Percentiles rank a stretch among this genome's conserved stretches.
phyloP scores from a whole-genome alignment of 768 basidiomycete genomes.

The Termitomyces sp. region DNA sequence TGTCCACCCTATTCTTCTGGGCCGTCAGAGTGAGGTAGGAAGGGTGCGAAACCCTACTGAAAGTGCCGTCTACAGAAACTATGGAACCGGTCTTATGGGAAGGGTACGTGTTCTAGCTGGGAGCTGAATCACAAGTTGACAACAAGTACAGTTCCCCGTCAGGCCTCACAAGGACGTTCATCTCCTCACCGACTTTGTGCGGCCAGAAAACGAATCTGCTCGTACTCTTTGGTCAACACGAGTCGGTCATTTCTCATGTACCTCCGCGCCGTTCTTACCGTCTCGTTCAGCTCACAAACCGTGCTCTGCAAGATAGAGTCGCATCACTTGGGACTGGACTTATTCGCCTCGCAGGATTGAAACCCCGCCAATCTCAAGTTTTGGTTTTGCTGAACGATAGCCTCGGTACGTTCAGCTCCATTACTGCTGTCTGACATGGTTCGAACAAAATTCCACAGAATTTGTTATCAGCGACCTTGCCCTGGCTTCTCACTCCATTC shows the following conservation, averaged over 20 bases:
- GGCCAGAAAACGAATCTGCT: slow-evolving; percentile 56
- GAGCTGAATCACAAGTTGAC: background rate
- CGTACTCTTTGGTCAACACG: slow-evolving; percentile 79
- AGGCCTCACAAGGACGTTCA: slow-evolving; percentile 69
- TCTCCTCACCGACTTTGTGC: slow-evolving; percentile 60
- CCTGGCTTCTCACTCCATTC: slow-evolving; percentile 62
- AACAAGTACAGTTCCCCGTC: slow-evolving; percentile 54
- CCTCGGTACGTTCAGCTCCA: slow-evolving; percentile 43
- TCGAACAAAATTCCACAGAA: slow-evolving; percentile 33
- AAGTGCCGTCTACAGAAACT: slow-evolving; percentile 88
- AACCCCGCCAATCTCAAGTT: slow-evolving; percentile 58
- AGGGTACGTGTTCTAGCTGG: slow-evolving; percentile 44
- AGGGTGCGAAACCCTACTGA: slow-evolving; percentile 75
- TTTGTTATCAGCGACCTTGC: slow-evolving; percentile 79
- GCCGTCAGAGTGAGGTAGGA: slow-evolving; percentile 86
- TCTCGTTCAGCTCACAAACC: slow-evolving; percentile 60
- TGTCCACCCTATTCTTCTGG: slow-evolving; percentile 91
- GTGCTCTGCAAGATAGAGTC: slow-evolving; percentile 62
- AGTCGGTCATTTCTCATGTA: slow-evolving; percentile 30
- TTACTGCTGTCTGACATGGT: background rate
- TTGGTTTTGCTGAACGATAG: slow-evolving; percentile 76
- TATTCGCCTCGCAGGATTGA: slow-evolving; percentile 45
- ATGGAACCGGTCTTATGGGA: slow-evolving; percentile 78
- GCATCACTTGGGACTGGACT: slow-evolving; percentile 72
- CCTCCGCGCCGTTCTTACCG: slow-evolving; percentile 1